phyloP scores from a whole-genome alignment of 192 early-diverging fungal genomes.

The Backusella westeae region DNA sequence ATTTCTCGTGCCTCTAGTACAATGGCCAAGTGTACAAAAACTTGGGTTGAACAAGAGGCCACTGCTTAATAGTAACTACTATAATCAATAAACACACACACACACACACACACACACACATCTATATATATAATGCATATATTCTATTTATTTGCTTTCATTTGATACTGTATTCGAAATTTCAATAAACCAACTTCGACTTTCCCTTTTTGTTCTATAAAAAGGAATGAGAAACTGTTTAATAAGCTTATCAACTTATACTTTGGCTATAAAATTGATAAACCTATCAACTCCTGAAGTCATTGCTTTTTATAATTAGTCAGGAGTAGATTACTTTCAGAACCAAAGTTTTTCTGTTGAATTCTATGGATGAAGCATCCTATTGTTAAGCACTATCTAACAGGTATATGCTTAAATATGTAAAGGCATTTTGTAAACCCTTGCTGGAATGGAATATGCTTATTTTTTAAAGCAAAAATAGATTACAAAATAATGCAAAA shows the following conservation, averaged over 20 bases:
- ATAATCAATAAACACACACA: background rate
- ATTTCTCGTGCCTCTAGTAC: slow-evolving; percentile 89
- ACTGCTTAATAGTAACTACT: background rate
- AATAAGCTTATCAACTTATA: background rate
- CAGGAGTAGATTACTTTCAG: background rate
- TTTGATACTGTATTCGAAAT: background rate
- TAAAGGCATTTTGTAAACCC: too few relatives aligned
- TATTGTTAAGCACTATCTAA: too few relatives aligned
- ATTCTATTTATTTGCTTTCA: background rate
- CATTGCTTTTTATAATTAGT: background rate
- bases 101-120: too few relatives aligned
- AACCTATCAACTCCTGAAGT: background rate
- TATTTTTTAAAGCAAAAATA: too few relatives aligned
- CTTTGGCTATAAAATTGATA: background rate
- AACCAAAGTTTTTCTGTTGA: background rate
- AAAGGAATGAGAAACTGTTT: background rate
- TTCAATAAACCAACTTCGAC: background rate
- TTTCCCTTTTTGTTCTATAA: too few relatives aligned
- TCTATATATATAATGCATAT: background rate
- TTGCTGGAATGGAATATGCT: too few relatives aligned
- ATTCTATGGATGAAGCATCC: too few relatives aligned
- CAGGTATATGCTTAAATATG: too few relatives aligned
- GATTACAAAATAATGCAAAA: too few relatives aligned
- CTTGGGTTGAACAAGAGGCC: slow-evolving; percentile 25
- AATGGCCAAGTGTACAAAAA: slow-evolving; percentile 91